phyloP scores from a whole-genome alignment of 2,329 filamentous ascomycete genomes.

The Penicillium sp. region DNA sequence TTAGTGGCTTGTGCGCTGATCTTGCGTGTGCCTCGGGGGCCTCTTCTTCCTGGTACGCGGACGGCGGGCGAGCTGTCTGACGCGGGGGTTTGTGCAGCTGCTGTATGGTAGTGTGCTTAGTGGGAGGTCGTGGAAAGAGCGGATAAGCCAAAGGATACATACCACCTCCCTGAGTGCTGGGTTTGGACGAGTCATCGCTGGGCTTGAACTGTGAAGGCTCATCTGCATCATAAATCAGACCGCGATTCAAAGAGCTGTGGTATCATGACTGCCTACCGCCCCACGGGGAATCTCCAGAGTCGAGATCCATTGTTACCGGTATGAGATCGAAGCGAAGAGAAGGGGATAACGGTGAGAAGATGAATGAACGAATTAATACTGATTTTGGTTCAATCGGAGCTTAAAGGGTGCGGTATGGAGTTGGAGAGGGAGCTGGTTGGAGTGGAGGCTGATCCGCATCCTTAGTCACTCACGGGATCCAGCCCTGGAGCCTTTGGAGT shows the following conservation, averaged over 20 bases:
- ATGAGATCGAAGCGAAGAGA: background rate
- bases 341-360: background rate
- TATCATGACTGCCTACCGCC: constrained; percentile 35
- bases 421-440: constrained; percentile 16
- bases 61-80: constrained; percentile 36
- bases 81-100: constrained; percentile 26
- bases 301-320: constrained; percentile 32
- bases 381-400: constrained; percentile 7
- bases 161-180: constrained; percentile 28
- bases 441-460: constrained; percentile 20
- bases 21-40: constrained; percentile 47
- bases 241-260: constrained; percentile 18
- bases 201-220: constrained; percentile 38
- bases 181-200: constrained; percentile 20
- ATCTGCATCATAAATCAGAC: constrained; percentile 31
- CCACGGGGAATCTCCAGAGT: constrained; percentile 43
- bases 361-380: background rate
- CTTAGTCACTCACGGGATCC: constrained; percentile 24
- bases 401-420: constrained; percentile 2
- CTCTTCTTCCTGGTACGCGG: constrained; percentile 43
- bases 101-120: constrained; percentile 20
- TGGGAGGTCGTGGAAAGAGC: constrained; percentile 12
- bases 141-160: constrained; percentile 10
- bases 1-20: constrained; percentile 54
- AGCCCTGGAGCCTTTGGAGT: background rate